Evolutionary conservation across 495 filamentous ascomycete genomes (phyloP), one percentile per base, ranked within the genome.

Genomic region (Chaetomium tenue): DNA sequence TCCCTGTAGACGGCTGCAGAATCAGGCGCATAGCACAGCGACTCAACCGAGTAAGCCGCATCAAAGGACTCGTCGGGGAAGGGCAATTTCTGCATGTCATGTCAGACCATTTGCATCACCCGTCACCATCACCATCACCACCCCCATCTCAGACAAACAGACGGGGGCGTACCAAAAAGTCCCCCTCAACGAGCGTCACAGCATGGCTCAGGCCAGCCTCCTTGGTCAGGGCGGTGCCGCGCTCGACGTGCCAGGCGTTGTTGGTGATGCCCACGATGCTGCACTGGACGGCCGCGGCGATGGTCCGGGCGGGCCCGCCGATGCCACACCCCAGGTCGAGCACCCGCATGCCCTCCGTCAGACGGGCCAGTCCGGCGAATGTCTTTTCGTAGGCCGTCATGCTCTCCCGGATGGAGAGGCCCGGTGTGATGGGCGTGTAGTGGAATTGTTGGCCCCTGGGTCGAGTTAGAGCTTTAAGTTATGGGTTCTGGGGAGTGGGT

Each of bases 1-100:
- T 70, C 68, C 6, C 55, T 39, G 61, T 70, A 70, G 9, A 58
- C 61, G 0, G 22, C 61, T 5, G 26, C 56, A 22, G 58, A 58
- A n/a, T 67, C 44, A n/a, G 62, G 61, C 3, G 61, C 25, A 42
- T 70, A 65, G 58, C 68, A 70, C 18, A 70, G 58, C 47, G 63
- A 39, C 51, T 70, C 68, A 23, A 67, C 28, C 5, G 62, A 63
- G 51, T 70, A 70, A 1, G 58, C 68, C 2, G 68, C 68, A 48
- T 70, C 68, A 28, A 70, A 70, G 47, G 50, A 58, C 26, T 60
- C 61, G 64, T 70, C 68, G 26, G 57, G 55, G 25, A 70, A 70
- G 3, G 68, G 68, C 15, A 70, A 58, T 51, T 63, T 61, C 67
- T 69, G 42, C 37, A n/a, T 20, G 6, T 26, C 22, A 12, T 16